Conservation (phyloP, 768 basidiomycete species). For the Suillus spraguei region DNA sequence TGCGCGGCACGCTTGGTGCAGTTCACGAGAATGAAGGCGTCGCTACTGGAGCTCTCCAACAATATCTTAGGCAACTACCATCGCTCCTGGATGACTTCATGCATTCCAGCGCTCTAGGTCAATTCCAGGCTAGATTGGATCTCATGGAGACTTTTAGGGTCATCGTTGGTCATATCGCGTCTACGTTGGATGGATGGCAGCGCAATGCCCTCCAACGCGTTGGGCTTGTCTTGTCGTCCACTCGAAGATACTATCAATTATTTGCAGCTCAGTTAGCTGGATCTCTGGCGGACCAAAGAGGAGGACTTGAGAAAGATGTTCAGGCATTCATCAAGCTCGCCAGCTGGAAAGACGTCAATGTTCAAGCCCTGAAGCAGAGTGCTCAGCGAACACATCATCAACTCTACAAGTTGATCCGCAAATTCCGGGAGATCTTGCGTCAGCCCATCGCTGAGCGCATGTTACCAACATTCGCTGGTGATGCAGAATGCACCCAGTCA, state of each 20-base stretch:
- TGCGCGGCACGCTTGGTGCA: conserved; percentile 63
- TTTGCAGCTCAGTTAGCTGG: conserved; percentile 51
- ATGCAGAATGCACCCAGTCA: conserved; percentile 33
- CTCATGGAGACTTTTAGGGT: conserved; percentile 69
- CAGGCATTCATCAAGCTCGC: conserved; percentile 89
- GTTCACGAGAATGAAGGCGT: conserved; percentile 39
- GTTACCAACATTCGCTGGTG: conserved; percentile 36
- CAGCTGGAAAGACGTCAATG: conserved; percentile 98
- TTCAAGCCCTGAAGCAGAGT: conserved; percentile 89
- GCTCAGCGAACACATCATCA: conserved; percentile 90
- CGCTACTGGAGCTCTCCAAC: conserved; percentile 37
- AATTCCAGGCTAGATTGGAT: conserved; percentile 68
- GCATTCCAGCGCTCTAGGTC: conserved; percentile 75
- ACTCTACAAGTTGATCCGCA: conserved; percentile 86
- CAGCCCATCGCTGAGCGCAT: conserved; percentile 60
- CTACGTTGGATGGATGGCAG: conserved; percentile 32
- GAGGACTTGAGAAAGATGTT: conserved; percentile 75
- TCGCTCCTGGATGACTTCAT: conserved; percentile 85
- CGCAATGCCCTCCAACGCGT: conserved; percentile 47
- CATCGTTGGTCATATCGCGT: conserved; percentile 45
- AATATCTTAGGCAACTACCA: conserved; percentile 67
- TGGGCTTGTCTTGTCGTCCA: conserved; percentile 59
- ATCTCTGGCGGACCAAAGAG: conserved; percentile 58
- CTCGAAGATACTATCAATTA: conserved; percentile 64
- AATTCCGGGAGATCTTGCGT: conserved; percentile 88